Base-by-base conservation (phyloP, 148 eudicot genomes). In the Fagopyrum tataricum region DNA sequence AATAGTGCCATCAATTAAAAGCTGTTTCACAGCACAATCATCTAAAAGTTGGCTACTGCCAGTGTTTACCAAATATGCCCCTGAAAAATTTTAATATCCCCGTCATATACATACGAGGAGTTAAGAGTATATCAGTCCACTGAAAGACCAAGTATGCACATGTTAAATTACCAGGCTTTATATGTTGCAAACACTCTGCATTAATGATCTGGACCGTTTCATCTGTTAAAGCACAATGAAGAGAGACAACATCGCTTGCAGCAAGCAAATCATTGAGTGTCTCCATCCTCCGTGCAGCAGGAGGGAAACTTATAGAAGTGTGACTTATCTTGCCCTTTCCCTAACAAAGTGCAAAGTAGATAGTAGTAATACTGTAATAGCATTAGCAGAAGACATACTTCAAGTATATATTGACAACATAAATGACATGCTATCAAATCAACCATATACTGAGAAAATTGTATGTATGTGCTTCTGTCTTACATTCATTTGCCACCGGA, bases 281-380 rank as follows among this genome's bases (percentile, higher is more conserved):
- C 78, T 95, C 99, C 99, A 95, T 95, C 84, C 92, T 92, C 82
- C 99, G 83, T 51, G 99, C 99, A 78, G 96, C 94, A 76, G 96
- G 82, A 67, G 97, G 99, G 67, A 92, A 95, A 56, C 81, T 79
- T 56, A 79, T 70, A 13, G 88, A 73, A 48, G 92, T 62, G 75
- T 91, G 77, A 73, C 81, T 88, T 72, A 82, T 73, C 78, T 85
- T 85, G 40, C 86, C 85, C 43, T 76, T 79, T 40, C 83, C 90
- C 99, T 95, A 80, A 7, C 44, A 26, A 70, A 75, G 48, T 39
- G 44, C 69, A 37, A 37, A 39, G 31, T 31, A 37, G 44, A 64
- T 39, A 13, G 43, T 6, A 64, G 15, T 31, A 64, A 6, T 26
- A 3, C 2, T 58, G 66, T 58, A 7, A 24, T 12, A 26, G 15